Base-by-base conservation (phyloP, 2,329 filamentous ascomycete genomes). In the Intubia oerlemansii region DNA sequence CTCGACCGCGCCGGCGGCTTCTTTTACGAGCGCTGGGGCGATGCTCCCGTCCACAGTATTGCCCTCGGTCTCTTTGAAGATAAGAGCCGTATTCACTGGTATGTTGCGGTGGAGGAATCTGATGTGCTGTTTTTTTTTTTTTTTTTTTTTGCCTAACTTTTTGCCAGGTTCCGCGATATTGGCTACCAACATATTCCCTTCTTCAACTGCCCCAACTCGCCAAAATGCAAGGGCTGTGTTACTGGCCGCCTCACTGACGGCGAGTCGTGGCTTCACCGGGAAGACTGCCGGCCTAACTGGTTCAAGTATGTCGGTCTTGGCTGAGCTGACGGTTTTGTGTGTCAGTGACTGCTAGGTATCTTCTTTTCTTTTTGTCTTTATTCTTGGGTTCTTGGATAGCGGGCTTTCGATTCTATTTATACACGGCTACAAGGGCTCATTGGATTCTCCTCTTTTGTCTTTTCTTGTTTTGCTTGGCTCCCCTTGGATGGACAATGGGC, bases 131-230 rank as follows among this genome's bases (percentile, higher is more conserved):
- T 5, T 21, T 10, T n/a, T 17, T 34, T 24, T 17, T 23, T 7
- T 27, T 5, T 8, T 21, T 19, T 13, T 3, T 12, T 21, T n/a
- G 31, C n/a, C 5, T n/a, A n/a, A n/a, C n/a, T n/a, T n/a, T n/a
- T 9, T 19, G 14, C 26, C 37, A 92, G 84, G 84, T 98, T 98
- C 73, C 84, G 85, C 30, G 88, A 98, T 48, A 95, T 98, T 40
- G 88, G 88, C 33, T 98, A 98, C 54, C 82, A 93, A 44, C 88
- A 98, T 42, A 84, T 95, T 30, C 88, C 88, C 25, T 98, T 91
- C 56, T 92, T 91, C 62, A 98, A 98, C 56, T 98, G 88, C 47
- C 88, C 88, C 36, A 95, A 92, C 53, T 91, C 77, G 30, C 78
- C 80, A 28, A 95, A 95, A 51, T 95, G 85, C 49, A 31, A 26